Evolutionary conservation across 495 filamentous ascomycete species (phyloP).

Genomic region (Neurospora pannonica): DNA sequence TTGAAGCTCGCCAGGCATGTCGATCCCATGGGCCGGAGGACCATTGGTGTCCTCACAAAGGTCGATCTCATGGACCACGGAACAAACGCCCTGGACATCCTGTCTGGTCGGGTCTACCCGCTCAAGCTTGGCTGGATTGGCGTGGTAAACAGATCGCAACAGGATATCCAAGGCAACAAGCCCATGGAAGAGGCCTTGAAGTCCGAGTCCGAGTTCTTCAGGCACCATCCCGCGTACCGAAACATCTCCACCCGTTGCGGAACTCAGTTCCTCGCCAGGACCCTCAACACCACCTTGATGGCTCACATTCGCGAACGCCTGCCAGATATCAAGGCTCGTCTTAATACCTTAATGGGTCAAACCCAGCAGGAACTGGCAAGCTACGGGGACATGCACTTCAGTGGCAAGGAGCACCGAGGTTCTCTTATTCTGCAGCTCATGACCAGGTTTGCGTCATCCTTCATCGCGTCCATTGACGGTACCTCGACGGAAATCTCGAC

Average conservation of each 20-base stretch:
- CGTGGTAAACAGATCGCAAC: conserved; percentile 95
- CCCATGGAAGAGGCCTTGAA: conserved; percentile 80
- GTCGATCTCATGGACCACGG: conserved; percentile 98
- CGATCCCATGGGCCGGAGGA: conserved; percentile 86
- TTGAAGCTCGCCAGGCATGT: conserved; percentile 96
- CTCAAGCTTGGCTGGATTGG: conserved; percentile 97
- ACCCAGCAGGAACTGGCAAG: conserved; percentile 97
- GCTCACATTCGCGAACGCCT: conserved; percentile 89
- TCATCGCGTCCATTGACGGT: conserved; percentile 97
- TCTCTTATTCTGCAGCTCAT: conserved; percentile 93
- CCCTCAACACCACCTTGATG: conserved; percentile 91
- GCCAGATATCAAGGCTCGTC: conserved; percentile 93
- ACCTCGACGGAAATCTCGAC: conserved; percentile 98
- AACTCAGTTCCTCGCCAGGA: conserved; percentile 92
- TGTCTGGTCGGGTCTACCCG: conserved; percentile 92
- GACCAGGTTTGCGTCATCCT: conserved; percentile 95
- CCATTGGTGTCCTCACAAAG: conserved; percentile 96
- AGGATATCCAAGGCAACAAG: conserved; percentile 95
- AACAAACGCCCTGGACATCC: conserved; percentile 94
- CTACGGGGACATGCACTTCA: conserved; percentile 97
- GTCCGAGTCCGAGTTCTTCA: conserved; percentile 91
- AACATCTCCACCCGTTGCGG: conserved; percentile 93
- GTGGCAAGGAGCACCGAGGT: conserved; percentile 91
- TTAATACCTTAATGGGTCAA: conserved; percentile 98
- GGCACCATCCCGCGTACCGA: conserved; percentile 90